Conservation (phyloP, 1,284 basidiomycete species). For the Cutaneotrichosporon cyanovorans region DNA sequence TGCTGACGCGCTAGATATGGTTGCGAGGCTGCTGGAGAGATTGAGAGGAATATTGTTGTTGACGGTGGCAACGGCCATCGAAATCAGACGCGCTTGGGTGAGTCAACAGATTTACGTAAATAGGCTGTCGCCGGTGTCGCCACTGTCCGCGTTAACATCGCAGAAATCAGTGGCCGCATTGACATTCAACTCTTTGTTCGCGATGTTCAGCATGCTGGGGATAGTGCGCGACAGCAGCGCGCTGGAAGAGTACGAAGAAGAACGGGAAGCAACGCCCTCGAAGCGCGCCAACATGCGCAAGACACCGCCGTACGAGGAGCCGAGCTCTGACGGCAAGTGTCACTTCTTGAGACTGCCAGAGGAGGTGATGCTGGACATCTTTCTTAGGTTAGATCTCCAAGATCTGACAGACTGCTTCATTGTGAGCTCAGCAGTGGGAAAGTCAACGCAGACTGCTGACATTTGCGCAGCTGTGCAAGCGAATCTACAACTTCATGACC, state of each 20-base stretch:
- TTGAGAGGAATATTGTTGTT: not conserved
- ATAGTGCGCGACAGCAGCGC: not conserved
- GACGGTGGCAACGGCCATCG: not conserved
- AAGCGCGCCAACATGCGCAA: not conserved
- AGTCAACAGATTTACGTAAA: not conserved
- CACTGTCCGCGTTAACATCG: too few species aligned
- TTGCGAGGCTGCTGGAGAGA: not conserved
- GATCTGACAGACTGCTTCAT: constrained; percentile 18
- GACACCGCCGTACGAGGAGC: constrained; percentile 7
- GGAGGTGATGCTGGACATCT: constrained; percentile 30
- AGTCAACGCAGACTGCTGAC: constrained; percentile 2
- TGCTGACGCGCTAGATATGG: too few species aligned
- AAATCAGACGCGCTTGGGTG: not conserved
- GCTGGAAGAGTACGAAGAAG: not conserved
- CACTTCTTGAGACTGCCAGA: constrained; percentile 19
- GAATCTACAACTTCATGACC: constrained; percentile 17
- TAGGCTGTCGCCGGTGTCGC: not conserved
- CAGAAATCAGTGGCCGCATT: not conserved
- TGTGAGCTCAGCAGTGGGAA: constrained; percentile 17
- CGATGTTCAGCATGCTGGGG: not conserved
- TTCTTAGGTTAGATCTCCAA: constrained; percentile 12
- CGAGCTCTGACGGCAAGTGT: constrained; percentile 1
- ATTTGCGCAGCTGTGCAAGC: constrained; percentile 8
- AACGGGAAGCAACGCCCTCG: not conserved
- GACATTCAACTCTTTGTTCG: not conserved